Conservation (phyloP, 805 yeast species). For the Wickerhamiella cacticola region DNA sequence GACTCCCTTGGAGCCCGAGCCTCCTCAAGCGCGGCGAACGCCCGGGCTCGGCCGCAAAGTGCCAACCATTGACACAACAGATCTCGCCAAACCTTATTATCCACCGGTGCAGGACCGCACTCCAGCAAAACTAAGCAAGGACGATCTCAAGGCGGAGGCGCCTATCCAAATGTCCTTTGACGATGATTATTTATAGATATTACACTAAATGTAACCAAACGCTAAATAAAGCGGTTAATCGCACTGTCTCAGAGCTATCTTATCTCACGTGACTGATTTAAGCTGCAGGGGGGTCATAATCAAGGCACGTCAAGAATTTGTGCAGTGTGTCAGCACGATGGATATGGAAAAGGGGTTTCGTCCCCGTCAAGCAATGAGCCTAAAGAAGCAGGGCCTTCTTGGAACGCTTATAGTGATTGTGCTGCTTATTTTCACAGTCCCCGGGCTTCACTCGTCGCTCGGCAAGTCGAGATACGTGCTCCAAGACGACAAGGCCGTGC, state of each 20-base stretch:
- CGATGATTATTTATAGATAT: neutral
- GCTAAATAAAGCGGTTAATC: too few species aligned
- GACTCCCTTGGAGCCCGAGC: conserved; percentile 4
- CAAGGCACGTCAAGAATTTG: neutral
- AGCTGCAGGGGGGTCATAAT: neutral
- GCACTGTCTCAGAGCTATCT: too few species aligned
- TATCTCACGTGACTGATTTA: neutral
- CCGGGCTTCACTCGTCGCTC: conserved; percentile 9
- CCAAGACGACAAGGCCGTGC: conserved; percentile 22
- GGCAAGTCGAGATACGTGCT: conserved; percentile 14
- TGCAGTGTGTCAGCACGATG: conserved; percentile 4
- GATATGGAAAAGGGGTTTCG: conserved; percentile 9
- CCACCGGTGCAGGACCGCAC: neutral
- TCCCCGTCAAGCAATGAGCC: conserved; percentile 12
- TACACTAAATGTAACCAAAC: too few species aligned
- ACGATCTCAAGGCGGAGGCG: neutral
- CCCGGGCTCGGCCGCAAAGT: conserved; percentile 1
- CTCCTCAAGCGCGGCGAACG: conserved; percentile 5
- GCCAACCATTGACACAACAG: neutral
- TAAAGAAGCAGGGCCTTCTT: conserved; percentile 3
- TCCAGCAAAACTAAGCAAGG: neutral
- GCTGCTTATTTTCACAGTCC: conserved; percentile 8
- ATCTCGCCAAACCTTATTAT: neutral
- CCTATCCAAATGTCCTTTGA: conserved; percentile 8
- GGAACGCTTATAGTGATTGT: conserved; percentile 1